phyloP scores from a whole-genome alignment of 2,329 filamentous ascomycete species.

The Trichophyton mentagrophytes region DNA sequence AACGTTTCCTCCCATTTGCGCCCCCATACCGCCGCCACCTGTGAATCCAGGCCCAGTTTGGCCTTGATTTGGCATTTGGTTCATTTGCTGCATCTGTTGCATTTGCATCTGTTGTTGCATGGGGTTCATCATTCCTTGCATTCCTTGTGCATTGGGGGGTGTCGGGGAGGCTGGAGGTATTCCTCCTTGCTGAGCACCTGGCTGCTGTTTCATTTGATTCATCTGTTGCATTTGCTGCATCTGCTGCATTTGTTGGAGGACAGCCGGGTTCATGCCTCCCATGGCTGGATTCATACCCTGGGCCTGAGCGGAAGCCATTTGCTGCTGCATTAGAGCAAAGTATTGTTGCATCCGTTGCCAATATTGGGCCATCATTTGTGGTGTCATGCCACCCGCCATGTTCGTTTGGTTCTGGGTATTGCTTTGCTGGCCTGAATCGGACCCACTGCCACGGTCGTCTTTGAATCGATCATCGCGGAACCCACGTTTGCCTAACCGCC shows the following conservation, averaged over 20 bases:
- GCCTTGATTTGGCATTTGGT: slow-evolving; percentile 34
- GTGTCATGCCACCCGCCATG: slow-evolving; percentile 59
- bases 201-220: background rate
- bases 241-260: slow-evolving; percentile 64
- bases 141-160: slow-evolving; percentile 42
- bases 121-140: slow-evolving; percentile 51
- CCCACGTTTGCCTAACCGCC: slow-evolving; percentile 39
- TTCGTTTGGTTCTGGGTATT: slow-evolving; percentile 30
- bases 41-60: slow-evolving; percentile 24
- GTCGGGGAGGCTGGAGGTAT: slow-evolving; percentile 27
- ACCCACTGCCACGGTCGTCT: slow-evolving; percentile 27
- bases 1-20: slow-evolving; percentile 21
- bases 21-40: slow-evolving; percentile 23
- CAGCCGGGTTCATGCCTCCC: slow-evolving; percentile 56
- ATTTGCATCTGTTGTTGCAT: slow-evolving; percentile 64
- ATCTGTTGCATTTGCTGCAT: slow-evolving; percentile 48
- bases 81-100: slow-evolving; percentile 56
- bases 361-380: slow-evolving; percentile 96
- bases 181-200: slow-evolving; percentile 17
- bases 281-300: slow-evolving; percentile 57
- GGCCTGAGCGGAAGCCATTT: slow-evolving; percentile 50
- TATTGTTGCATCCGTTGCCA: slow-evolving; percentile 98
- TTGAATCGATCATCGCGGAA: slow-evolving; percentile 31
- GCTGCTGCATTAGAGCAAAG: slow-evolving; percentile 87
- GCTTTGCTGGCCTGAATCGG: slow-evolving; percentile 33